Evolutionary conservation across 805 yeast species (phyloP), one percentile per base, ranked within the genome.

Genomic region (Teunomyces aglyptinius): DNA sequence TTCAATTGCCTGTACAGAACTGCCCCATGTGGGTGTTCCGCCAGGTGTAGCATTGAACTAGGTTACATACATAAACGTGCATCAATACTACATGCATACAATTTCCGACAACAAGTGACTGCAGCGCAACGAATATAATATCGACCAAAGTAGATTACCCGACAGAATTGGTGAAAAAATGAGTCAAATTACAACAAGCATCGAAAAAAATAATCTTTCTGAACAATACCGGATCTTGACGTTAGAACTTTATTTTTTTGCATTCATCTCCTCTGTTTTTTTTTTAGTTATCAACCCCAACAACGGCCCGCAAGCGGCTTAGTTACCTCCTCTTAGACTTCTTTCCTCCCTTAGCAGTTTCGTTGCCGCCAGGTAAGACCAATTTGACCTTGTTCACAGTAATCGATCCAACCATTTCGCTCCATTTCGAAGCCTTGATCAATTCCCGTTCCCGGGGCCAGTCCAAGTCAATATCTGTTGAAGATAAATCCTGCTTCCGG

Each of bases 351-450:
- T 64, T 55, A 8, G 62, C 61, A 10, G 61, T 63, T 20, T 61
- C 63, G 24, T 63, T 64, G 11, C 52, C 58, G 4, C 80, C 83
- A 0, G 90, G 86, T 36, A 81, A 64, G 2, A 79, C 73, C 26
- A 85, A 71, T 57, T 85, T 86, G 53, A 89, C 68, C 57, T 88
- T 89, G 42, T 83, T 80, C 2, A 86, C 89, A 7, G 91, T 85
- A 27, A 90, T 67, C 1, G 80, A 67, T 26, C 88, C 78, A 31
- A 86, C 72, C 43, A 88, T 59, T 50, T 89, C 96, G 41, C 77
- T 77, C 16, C 84, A 81, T 52, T 83, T 86, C 45, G 83, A 59
- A 0, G 68, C 55, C 38, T 78, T 78, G 29, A 88, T 67, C 8
- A 80, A 54, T 15, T 80, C 81, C 49, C 82, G 78, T 52, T 84